These are phyloP conservation scores for Cytospora chrysosperma DNA, from an alignment of 2,329 filamentous ascomycete genomes.

Conservation along the genomic window DNA sequence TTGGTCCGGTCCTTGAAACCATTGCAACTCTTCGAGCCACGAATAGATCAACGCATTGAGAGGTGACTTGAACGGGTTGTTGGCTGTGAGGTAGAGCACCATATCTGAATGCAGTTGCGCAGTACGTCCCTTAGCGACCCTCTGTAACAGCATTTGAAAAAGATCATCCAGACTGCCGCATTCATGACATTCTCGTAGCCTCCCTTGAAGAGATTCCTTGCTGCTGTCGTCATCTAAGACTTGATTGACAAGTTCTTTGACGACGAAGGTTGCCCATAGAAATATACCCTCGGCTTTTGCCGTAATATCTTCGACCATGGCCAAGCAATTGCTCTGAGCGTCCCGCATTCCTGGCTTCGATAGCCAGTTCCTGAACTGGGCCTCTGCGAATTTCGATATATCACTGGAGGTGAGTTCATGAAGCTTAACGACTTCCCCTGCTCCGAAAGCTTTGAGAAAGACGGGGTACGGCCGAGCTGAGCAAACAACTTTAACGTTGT, in stretches of 20 bases:
- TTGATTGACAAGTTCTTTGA: not conserved
- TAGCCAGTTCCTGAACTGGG: not conserved
- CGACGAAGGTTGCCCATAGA: slow-evolving; percentile 2
- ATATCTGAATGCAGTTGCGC: not conserved
- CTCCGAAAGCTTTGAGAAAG: not conserved
- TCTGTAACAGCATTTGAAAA: slow-evolving; percentile 1
- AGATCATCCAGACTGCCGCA: slow-evolving; percentile 1
- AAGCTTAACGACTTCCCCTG: not conserved
- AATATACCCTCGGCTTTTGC: slow-evolving; percentile 4
- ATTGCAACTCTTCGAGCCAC: not conserved
- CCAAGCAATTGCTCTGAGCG: not conserved
- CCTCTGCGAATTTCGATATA: not conserved
- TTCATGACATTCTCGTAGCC: not conserved
- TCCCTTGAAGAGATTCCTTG: not conserved
- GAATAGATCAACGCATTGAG: not conserved
- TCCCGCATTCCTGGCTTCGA: not conserved
- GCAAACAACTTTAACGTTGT: slow-evolving; percentile 8
- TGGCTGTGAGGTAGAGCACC: not conserved
- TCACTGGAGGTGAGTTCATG: slow-evolving; percentile 2
- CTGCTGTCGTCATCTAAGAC: not conserved
- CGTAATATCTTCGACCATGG: not conserved
- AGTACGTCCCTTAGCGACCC: not conserved
- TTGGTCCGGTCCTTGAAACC: not conserved
- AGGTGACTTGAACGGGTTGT: slow-evolving; percentile 1
- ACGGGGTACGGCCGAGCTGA: slow-evolving; percentile 5